Evolutionary conservation across 78 protist genomes (phyloP), one percentile per base, ranked within the genome.

Genomic region (Trichosphaerium sp.): DNA sequence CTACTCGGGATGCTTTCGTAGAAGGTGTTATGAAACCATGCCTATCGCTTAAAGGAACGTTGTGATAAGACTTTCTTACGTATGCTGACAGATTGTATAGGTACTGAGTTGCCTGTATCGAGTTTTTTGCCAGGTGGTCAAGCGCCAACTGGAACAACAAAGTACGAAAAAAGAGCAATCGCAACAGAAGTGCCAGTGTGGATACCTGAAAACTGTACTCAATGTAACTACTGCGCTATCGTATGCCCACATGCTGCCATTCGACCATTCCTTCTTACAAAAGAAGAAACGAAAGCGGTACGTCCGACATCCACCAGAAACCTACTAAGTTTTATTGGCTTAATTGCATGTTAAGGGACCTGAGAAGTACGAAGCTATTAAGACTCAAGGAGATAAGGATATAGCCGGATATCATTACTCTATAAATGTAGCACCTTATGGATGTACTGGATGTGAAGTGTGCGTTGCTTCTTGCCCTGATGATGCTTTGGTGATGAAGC

Each of bases 231-330:
- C 42, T 84, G 89, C 80, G 59, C 80, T 32, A 0, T 52, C 18
- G 78, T 59, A 61, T 84, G 89, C 79, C 84, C 89, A 8, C 84
- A 78, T 63, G 80, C 84, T 15, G 78, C 72, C 58, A 77, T 84
- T 43, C 57, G 89, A 23, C 77, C 81, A 5, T 71, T 58, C 59
- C 69, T 78, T 32, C 28, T 83, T 59, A 42, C 31, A 32, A 34
- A 26, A 2, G 76, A 37, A 15, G 78, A 75, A 54, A 15, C 4
- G 34, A 35, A 21, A 11, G 42, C 31, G 39, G 74, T 65, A 25
- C 80, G 83, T 12, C 38, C 55, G 31, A 67, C 11, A 44, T 68
- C n/a, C n/a, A n/a, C n/a, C n/a, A n/a, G n/a, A n/a, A n/a, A n/a
- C n/a, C n/a, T n/a, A n/a, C n/a, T n/a, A n/a, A n/a, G n/a, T n/a